Base-by-base conservation (phyloP, 2,329 filamentous ascomycete genomes). In the Rutstroemia sp. region DNA sequence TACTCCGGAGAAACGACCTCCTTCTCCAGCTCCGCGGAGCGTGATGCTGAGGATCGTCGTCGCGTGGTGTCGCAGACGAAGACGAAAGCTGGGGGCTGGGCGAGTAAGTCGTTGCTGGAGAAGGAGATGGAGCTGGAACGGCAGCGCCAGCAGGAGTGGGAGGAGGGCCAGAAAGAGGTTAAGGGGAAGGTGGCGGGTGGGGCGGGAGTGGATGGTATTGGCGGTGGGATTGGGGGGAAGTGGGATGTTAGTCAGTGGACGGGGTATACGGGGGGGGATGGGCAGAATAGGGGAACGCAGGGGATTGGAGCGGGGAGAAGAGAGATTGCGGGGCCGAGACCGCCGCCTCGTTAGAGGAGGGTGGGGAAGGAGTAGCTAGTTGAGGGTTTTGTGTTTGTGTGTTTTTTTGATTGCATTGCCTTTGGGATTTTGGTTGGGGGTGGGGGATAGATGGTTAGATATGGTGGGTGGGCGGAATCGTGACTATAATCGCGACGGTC, bases 261-360 rank as follows among this genome's bases (percentile, higher is more conserved):
- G 60, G 87, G 88, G 0, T 92, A 80, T 66, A 87, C 86, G 17
- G 87, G 88, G 3, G 88, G 88, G 1, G 88, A 91, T 69, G 80
- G 78, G 60, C 84, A 89, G 75, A 91, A 90, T 66, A 79, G 78
- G 59, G 86, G 84, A 1, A 69, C 68, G 2, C 75, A 82, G 60
- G 85, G 85, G 2, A 87, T 86, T 58, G 86, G 88, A 42, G 83
- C 84, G 1, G 84, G 84, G 0, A 76, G 86, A 68, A 79, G 88
- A 68, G 87, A 88, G 74, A 91, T 92, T 70, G 84, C 89, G n/a
- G 88, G 88, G 10, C 88, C 88, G 0, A 76, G 87, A 67, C 86
- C 87, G 48, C 74, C 86, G 21, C 62, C 64, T 46, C 44, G 5
- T 23, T 46, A 46, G 21, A 23, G 3, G 42, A 19, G 17, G 27